A percentile compares a stretch with the other conserved stretches of the same genome.
These are phyloP conservation scores for Colletotrichum cuscutae DNA, from an alignment of 2,329 filamentous ascomycete genomes.

Conservation along the genomic window DNA sequence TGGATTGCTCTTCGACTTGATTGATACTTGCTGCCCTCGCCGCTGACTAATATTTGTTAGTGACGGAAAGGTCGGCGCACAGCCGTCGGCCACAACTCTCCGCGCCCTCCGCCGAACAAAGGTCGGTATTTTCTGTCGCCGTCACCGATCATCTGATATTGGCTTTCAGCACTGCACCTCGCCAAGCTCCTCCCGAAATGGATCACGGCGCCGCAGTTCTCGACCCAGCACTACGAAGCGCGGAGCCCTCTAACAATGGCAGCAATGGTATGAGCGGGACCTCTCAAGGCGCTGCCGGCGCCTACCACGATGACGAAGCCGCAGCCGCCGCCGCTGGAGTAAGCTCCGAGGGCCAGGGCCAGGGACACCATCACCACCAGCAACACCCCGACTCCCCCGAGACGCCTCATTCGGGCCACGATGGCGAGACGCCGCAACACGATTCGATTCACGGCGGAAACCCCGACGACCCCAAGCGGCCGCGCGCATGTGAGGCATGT, in stretches of 20 bases:
- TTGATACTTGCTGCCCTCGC: neutral
- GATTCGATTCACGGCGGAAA: constrained; percentile 30
- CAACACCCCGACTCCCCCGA: constrained; percentile 18
- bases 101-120: neutral
- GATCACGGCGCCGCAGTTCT: constrained; percentile 27
- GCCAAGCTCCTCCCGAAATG: constrained; percentile 19
- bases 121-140: constrained; percentile 33
- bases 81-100: neutral
- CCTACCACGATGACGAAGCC: constrained; percentile 1
- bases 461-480: constrained; percentile 68
- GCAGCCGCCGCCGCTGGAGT: neutral
- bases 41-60: constrained; percentile 26
- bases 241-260: neutral
- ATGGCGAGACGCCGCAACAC: constrained; percentile 22
- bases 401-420: constrained; percentile 26
- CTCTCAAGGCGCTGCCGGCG: neutral
- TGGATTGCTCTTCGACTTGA: neutral
- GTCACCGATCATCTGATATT: constrained; percentile 32
- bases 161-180: constrained; percentile 10
- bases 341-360: neutral
- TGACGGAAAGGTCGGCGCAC: constrained; percentile 32
- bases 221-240: constrained; percentile 32
- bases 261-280: neutral
- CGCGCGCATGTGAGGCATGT: constrained; percentile 80
- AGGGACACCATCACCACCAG: constrained; percentile 6